Evolutionary conservation across 305 asterid species (phyloP).

Genomic region (Lippia alba): DNA sequence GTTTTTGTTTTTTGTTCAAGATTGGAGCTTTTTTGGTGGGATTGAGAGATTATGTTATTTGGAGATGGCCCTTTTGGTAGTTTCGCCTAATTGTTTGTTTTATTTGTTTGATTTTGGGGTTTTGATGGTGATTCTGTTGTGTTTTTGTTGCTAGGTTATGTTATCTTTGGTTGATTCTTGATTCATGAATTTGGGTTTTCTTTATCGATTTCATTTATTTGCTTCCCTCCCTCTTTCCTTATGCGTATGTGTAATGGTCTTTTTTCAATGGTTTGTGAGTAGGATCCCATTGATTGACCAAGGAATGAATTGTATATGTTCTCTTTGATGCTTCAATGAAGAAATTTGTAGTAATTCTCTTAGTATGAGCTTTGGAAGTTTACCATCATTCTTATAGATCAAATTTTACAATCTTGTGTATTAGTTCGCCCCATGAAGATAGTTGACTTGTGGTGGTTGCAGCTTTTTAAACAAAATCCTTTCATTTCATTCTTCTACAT

Average conservation of each 20-base stretch:
- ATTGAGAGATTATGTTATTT: not conserved
- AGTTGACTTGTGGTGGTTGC: too few relatives aligned
- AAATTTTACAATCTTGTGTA: not conserved
- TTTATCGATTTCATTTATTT: not conserved
- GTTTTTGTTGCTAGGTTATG: not conserved
- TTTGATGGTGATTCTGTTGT: not conserved
- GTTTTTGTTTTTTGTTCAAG: not conserved
- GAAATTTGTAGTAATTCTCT: not conserved
- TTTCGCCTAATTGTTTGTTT: not conserved
- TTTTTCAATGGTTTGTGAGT: too few relatives aligned
- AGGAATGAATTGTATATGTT: not conserved
- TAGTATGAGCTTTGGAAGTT: not conserved
- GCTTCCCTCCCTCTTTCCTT: not conserved
- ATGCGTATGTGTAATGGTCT: not conserved
- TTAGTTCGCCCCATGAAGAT: too few relatives aligned
- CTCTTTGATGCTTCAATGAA: not conserved
- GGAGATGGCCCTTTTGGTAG: not conserved
- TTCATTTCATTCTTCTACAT: too few relatives aligned
- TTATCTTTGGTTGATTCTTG: not conserved
- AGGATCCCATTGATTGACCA: not conserved
- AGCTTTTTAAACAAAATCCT: too few relatives aligned
- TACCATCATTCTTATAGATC: not conserved
- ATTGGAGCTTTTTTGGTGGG: not conserved
- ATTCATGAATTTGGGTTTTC: not conserved
- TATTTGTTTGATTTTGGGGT: not conserved